A percentile compares a stretch with the other conserved stretches of the same genome.
These are phyloP conservation scores for Theobroma grandiflorum DNA, from an alignment of 441 rosid genomes.

Conservation along the genomic window DNA sequence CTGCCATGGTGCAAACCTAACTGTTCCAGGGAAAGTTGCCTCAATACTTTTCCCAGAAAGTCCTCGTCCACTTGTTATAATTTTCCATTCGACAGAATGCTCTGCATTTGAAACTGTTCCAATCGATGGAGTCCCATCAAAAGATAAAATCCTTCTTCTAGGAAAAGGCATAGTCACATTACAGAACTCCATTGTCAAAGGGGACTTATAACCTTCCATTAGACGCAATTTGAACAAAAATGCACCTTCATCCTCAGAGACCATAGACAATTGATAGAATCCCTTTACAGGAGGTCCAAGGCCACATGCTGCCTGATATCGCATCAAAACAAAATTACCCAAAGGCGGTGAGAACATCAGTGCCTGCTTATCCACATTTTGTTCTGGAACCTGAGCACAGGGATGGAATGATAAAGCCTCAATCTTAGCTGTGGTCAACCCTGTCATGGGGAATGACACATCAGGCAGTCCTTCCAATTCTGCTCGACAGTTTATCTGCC, in stretches of 20 bases:
- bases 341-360: constrained; percentile 87
- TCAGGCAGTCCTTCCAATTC: constrained; percentile 96
- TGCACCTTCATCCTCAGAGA: constrained; percentile 97
- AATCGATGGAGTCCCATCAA: constrained; percentile 90
- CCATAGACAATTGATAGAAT: constrained; percentile 96
- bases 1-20: constrained; percentile 88
- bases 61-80: constrained; percentile 74
- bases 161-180: constrained; percentile 96
- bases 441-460: constrained; percentile 84
- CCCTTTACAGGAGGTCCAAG: constrained; percentile 88
- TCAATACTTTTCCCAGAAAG: constrained; percentile 82
- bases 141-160: constrained; percentile 73
- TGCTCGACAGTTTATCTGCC: constrained; percentile 92
- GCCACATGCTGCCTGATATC: constrained; percentile 76
- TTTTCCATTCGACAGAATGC: constrained; percentile 92
- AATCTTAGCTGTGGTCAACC: constrained; percentile 63
- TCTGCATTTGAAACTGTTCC: constrained; percentile 84
- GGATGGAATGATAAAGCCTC: constrained; percentile 92
- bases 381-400: constrained; percentile 92
- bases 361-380: constrained; percentile 75
- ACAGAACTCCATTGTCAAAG: constrained; percentile 89
- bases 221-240: constrained; percentile 83
- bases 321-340: constrained; percentile 87
- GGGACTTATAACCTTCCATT: constrained; percentile 90
- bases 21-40: constrained; percentile 94